Base-by-base conservation (phyloP, 2,329 filamentous ascomycete genomes). In the Arachnopeziza araneosa region DNA sequence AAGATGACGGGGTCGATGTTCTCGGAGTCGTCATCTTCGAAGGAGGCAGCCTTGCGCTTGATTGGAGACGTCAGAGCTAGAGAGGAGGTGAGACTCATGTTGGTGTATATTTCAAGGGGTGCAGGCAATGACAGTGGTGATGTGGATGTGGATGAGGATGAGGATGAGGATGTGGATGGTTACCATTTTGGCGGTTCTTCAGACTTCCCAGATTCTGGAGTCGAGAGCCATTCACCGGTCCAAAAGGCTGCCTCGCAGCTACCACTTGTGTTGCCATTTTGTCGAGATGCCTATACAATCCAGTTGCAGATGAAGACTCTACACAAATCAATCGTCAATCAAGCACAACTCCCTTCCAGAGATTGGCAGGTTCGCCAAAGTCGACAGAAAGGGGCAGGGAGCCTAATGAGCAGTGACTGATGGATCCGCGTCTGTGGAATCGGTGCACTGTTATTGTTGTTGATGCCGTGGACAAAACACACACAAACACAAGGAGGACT, bases 141-240 rank as follows among this genome's bases (percentile, higher is more conserved):
- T 44, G 36, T 44, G 36, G 36, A 44, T 44, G 36, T 44, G 36
- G 36, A 44, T 44, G 36, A 8, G 36, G 36, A 44, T 19, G 36
- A 8, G 36, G 36, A 44, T 44, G 10, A 7, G 17, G 17, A 19
- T 19, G 17, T 44, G 17, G 36, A 44, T 44, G 17, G 36, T 67
- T 82, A 88, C 85, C 82, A 79, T 87, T 87, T 72, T 93, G 89
- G 74, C 86, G 81, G 74, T 93, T 93, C 79, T 92, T 93, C 55
- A 87, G 76, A 75, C 85, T 91, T 24, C 86, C 87, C 68, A 93
- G 78, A 65, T 79, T 84, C 74, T 91, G 87, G 24, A 93, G 79
- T 67, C 90, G 84, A 59, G 85, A 78, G 67, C 80, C 81, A 71
- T 90, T 84, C 58, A 93, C 79, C 54, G 87, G 87, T 71, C 86